Evolutionary conservation across 257 asterid genomes (phyloP), one percentile per base, ranked within the genome.

Genomic region (Solanum appendiculatum): DNA sequence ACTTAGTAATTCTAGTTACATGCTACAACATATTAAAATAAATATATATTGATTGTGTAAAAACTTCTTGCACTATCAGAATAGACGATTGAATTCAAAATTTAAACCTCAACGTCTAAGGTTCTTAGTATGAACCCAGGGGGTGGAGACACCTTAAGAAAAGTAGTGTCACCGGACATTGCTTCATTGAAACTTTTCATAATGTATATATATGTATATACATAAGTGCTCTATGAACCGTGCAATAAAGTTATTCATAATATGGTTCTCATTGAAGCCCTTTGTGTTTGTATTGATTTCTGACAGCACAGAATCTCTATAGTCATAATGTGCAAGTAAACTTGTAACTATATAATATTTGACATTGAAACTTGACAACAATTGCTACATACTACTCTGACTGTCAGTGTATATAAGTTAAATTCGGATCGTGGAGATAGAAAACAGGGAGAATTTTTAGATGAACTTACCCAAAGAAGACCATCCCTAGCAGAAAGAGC

Each of bases 401-500:
- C 5, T 15, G 0, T 31, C 13, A 7, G 9, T 36, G 0, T 72
- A 36, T 36, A 36, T 72, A 72, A 34, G 18, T 13, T 73, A 3
- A 39, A 39, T 75, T 1, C 6, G 2, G 0, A 21, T 11, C 11
- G 3, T 16, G 3, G 9, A 37, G 3, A 37, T 37, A 3, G 0
- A 75, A 37, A 73, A 36, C 11, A 74, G 0, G 0, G 54, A 23
- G 2, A n/a, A 74, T 23, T 36, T 66, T 77, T 78, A 16, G 15
- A 44, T 78, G 5, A 9, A 78, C 84, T 82, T 94, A 96, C 99
- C 98, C 94, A 21, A 34, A 82, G 87, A 6, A 91, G 91, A 16
- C 97, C 98, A 29, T 95, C 96, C 86, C 95, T 92, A 1, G 99
- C 99, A 1, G 98, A 92, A 70, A 96, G 97, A 86, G 96, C 96